Evolutionary conservation across 352 stramenopile species (phyloP).

Genomic region (Phytopythium mirpurense): DNA sequence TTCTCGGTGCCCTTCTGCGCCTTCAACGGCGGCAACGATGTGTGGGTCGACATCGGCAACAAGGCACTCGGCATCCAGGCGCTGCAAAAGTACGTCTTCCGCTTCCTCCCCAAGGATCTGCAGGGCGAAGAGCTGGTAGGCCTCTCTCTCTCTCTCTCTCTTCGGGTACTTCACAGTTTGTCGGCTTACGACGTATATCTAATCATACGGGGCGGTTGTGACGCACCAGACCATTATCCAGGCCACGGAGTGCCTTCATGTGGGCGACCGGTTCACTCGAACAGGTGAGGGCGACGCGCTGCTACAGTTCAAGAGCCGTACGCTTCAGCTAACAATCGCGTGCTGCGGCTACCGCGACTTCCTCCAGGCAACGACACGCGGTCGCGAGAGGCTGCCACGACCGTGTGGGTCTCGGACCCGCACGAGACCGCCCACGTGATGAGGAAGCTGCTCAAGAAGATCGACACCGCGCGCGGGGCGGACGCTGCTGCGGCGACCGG

Average conservation of each 20-base stretch:
- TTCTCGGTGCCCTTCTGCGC: slow-evolving; percentile 90
- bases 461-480: slow-evolving; percentile 41
- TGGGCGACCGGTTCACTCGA: slow-evolving; percentile 91
- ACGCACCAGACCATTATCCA: slow-evolving; percentile 64
- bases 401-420: slow-evolving; percentile 94
- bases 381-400: slow-evolving; percentile 88
- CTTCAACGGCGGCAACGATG: slow-evolving; percentile 95
- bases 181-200: no score
- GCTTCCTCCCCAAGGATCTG: slow-evolving; percentile 72
- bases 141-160: slow-evolving; percentile 1
- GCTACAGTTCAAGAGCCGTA: neutral
- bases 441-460: slow-evolving; percentile 83
- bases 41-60: slow-evolving; percentile 96
- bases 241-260: slow-evolving; percentile 90
- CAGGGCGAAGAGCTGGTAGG: slow-evolving; percentile 55
- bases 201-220: no score
- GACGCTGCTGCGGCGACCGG: slow-evolving; percentile 15
- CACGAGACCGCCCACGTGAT: slow-evolving; percentile 95
- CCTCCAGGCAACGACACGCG: slow-evolving; percentile 91
- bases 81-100: slow-evolving; percentile 83
- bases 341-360: no score
- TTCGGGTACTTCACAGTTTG: no score
- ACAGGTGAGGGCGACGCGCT: slow-evolving; percentile 15
- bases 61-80: slow-evolving; percentile 93
- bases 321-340: neutral